Conservation (phyloP, 2,329 filamentous ascomycete genomes). For the Trichophyton verrucosum region DNA sequence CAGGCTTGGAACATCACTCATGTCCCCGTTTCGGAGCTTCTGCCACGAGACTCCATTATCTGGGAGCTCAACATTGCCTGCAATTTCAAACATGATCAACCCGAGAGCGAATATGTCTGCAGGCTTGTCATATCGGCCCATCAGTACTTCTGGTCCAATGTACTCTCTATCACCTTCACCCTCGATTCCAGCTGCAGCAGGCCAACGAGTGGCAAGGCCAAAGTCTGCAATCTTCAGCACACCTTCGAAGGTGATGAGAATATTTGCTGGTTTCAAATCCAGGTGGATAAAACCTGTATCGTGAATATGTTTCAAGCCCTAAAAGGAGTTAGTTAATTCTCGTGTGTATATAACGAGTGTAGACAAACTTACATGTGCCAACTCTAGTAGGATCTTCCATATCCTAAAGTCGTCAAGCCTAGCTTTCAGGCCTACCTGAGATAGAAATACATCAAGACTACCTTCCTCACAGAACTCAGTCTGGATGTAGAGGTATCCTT, state of each 20-base stretch:
- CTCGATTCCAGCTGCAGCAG: conserved; percentile 63
- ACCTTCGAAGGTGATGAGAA: conserved; percentile 54
- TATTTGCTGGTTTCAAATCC: conserved; percentile 54
- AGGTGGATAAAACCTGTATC: conserved; percentile 67
- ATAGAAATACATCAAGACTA: conserved; percentile 73
- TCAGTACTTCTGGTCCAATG: conserved; percentile 83
- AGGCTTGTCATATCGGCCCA: conserved; percentile 75
- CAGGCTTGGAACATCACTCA: conserved; percentile 76
- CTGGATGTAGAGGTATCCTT: conserved; percentile 83
- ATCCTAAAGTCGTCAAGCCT: conserved; percentile 93
- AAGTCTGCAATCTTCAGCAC: conserved; percentile 56
- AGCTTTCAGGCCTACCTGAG: conserved; percentile 68
- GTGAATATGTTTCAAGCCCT: conserved; percentile 87
- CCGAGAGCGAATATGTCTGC: conserved; percentile 90
- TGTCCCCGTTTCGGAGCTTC: conserved; percentile 74
- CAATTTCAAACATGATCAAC: conserved; percentile 87
- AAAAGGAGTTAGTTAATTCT: conserved; percentile 18
- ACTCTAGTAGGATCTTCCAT: conserved; percentile 91
- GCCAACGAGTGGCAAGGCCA: conserved; percentile 63
- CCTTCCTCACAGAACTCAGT: conserved; percentile 95
- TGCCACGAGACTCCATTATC: conserved; percentile 90
- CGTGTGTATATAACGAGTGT: neutral
- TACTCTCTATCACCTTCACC: conserved; percentile 94
- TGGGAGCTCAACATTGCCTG: conserved; percentile 83
- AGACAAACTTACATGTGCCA: conserved; percentile 56